Evolutionary conservation across 2,329 filamentous ascomycete genomes (phyloP).

Genomic region (Aschersonia sp.): DNA sequence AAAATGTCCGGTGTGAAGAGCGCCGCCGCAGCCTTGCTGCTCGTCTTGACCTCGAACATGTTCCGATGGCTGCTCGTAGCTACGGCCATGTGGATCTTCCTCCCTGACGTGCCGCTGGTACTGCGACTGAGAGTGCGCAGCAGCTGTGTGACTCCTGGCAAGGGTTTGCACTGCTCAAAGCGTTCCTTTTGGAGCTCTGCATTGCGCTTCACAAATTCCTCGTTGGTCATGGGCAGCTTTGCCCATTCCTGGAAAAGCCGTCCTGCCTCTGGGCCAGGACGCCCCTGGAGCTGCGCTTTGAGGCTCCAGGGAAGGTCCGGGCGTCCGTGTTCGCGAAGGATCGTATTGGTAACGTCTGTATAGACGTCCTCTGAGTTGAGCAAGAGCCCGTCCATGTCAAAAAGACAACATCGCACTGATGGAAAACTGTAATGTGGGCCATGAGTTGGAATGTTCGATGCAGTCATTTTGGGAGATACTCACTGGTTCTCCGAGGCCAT

Average conservation of each 20-base stretch:
- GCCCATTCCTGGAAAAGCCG: conserved; percentile 1
- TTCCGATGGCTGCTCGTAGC: not conserved
- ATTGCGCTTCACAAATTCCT: not conserved
- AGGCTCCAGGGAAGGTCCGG: not conserved
- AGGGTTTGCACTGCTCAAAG: not conserved
- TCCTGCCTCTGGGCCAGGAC: not conserved
- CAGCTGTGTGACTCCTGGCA: not conserved
- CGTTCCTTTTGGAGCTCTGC: not conserved
- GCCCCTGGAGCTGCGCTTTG: not conserved
- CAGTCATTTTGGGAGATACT: too few relatives aligned
- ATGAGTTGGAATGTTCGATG: too few relatives aligned
- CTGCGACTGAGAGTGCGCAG: not conserved
- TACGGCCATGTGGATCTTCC: not conserved
- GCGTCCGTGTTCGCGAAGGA: not conserved
- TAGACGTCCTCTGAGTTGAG: conserved; percentile 1
- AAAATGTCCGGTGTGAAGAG: not conserved
- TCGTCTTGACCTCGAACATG: not conserved
- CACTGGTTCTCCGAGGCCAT: too few relatives aligned
- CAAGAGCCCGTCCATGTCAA: conserved; percentile 1
- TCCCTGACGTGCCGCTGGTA: not conserved
- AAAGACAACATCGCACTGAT: not conserved
- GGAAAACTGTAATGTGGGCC: not conserved
- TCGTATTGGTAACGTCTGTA: not conserved
- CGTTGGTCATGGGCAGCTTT: not conserved
- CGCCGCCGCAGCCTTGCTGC: not conserved